Evolutionary conservation across 2,329 filamentous ascomycete genomes (phyloP), one percentile per base, ranked within the genome.

Genomic region (Taxawa tesnikishii): DNA sequence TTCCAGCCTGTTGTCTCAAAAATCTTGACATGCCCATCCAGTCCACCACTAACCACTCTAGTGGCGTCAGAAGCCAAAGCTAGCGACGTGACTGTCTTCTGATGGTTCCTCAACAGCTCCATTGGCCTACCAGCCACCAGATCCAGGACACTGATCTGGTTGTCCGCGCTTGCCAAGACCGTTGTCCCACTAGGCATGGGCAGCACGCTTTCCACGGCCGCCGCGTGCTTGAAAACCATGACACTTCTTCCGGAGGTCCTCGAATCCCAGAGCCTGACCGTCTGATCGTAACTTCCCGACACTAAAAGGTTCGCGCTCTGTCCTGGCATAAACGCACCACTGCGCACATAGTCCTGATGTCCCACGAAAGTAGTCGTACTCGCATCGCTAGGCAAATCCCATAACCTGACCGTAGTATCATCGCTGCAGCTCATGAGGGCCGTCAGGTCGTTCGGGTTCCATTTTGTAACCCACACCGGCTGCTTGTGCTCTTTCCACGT

Each of bases 11-110:
- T 78, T 1, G 87, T 94, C 59, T 96, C 88, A 48, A 93, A 96
- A 24, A 98, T 75, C 61, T 98, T 98, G 61, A 96, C 78, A 58
- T 96, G 90, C 7, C 90, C 92, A 55, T 98, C 90, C 28, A 98
- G 68, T 13, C 79, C 85, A 56, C 85, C 90, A 42, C 79, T 87
- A 33, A 98, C 72, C 35, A 98, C 68, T 31, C 90, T 75, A 31
- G 75, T 75, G 28, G 82, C 83, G 44, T 81, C 74, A 27, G 83
- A 87, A 6, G 85, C 87, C 19, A 92, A 64, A 31, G 79, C 78
- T 33, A 98, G 68, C 6, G 81, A 78, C 0, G 90, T 96, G 38
- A 98, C 87, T 1, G 90, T 94, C 73, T 96, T 98, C 53, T 98
- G 90, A 58, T 98, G 90, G 54, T 92, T 96, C 45, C 78, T 79